phyloP scores from a whole-genome alignment of 1,284 basidiomycete genomes.

The Apiotrichum gracile region DNA sequence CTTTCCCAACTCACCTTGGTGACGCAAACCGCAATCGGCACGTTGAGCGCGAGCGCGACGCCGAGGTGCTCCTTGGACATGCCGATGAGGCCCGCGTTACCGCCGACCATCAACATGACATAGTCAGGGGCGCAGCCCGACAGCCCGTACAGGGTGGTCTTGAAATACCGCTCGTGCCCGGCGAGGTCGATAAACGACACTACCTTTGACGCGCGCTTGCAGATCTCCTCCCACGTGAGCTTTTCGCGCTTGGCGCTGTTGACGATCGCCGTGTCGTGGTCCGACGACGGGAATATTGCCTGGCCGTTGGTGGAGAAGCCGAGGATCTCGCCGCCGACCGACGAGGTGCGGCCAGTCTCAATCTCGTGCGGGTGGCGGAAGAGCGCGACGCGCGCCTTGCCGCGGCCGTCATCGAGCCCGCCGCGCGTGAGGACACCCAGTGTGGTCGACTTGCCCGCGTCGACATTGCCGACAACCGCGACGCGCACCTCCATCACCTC shows the following conservation, averaged over 20 bases:
- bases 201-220: slow-evolving; percentile 81
- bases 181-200: slow-evolving; percentile 92
- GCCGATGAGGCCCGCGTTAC: slow-evolving; percentile 87
- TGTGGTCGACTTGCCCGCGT: slow-evolving; percentile 86
- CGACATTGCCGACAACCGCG: slow-evolving; percentile 85
- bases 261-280: slow-evolving; percentile 55
- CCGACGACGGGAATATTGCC: slow-evolving; percentile 63
- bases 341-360: slow-evolving; percentile 89
- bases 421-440: slow-evolving; percentile 65
- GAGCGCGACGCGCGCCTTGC: slow-evolving; percentile 81
- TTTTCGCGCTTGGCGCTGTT: slow-evolving; percentile 65
- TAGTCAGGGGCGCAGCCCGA: slow-evolving; percentile 93
- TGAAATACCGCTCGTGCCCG: slow-evolving; percentile 70
- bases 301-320: slow-evolving; percentile 70
- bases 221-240: slow-evolving; percentile 94
- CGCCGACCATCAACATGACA: slow-evolving; percentile 92
- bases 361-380: slow-evolving; percentile 98
- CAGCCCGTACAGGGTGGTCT: slow-evolving; percentile 91
- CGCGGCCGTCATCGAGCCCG: slow-evolving; percentile 87
- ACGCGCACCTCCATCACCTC: slow-evolving; percentile 75
- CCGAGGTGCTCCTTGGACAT: slow-evolving; percentile 98
- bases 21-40: slow-evolving; percentile 89
- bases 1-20: slow-evolving; percentile 66
- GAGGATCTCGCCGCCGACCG: slow-evolving; percentile 94
- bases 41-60: slow-evolving; percentile 84